Percentiles rank a stretch among this genome's conserved stretches.
Conservation (phyloP, 768 basidiomycete genomes). For the Macrolepiota fuliginosa region DNA sequence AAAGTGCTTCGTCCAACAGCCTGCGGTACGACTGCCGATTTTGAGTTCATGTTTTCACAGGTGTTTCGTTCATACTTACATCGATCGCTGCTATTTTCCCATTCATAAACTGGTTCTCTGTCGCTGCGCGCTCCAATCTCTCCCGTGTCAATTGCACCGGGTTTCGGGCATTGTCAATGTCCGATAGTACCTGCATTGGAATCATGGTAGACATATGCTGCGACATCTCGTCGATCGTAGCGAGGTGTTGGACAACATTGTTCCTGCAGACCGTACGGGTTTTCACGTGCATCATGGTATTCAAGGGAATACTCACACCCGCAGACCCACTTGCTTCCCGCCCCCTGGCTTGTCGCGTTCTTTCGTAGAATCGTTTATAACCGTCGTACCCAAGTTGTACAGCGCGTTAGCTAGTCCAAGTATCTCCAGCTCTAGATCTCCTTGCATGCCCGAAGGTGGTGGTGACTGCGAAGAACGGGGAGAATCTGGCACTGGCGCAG, state of each 20-base stretch:
- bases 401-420: conserved; percentile 74
- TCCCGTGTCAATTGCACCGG: conserved; percentile 83
- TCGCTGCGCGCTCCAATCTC: conserved; percentile 76
- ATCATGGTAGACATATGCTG: conserved; percentile 61
- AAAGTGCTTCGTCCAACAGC: conserved; percentile 66
- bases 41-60: conserved; percentile 5
- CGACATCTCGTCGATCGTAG: conserved; percentile 66
- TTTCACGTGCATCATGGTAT: not conserved
- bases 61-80: conserved; percentile 34
- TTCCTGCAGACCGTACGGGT: conserved; percentile 45
- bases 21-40: conserved; percentile 63
- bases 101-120: conserved; percentile 91
- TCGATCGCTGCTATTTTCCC: conserved; percentile 80
- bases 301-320: conserved; percentile 50
- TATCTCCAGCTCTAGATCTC: conserved; percentile 74
- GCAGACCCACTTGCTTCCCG: conserved; percentile 73
- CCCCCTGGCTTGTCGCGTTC: conserved; percentile 70
- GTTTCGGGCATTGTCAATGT: conserved; percentile 79
- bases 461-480: conserved; percentile 76
- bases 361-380: conserved; percentile 80
- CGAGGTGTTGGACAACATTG: conserved; percentile 68
- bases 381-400: conserved; percentile 81
- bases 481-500: conserved; percentile 51
- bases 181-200: conserved; percentile 71
- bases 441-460: conserved; percentile 63